Conservation (phyloP, 176 grass and related monocot genomes). For the Ensete glaucum region DNA sequence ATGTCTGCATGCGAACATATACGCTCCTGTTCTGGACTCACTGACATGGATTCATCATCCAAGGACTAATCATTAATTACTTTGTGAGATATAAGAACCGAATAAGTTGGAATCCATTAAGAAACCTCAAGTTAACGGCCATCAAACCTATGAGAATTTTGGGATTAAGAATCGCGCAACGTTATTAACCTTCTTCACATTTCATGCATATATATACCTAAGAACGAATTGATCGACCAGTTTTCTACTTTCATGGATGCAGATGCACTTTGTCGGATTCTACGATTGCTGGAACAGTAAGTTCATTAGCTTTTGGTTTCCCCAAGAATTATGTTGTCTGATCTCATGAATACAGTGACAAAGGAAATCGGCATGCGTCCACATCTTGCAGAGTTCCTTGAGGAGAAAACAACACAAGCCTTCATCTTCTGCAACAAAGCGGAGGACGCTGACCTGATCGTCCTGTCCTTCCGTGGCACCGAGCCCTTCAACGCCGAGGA, state of each 20-base stretch:
- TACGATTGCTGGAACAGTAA: slow-evolving; percentile 75
- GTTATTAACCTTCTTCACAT: neutral
- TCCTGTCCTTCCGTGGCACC: slow-evolving; percentile 62
- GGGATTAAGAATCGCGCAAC: too few species aligned
- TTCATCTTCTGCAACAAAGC: slow-evolving; percentile 47
- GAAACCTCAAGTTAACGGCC: too few species aligned
- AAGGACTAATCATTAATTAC: too few species aligned
- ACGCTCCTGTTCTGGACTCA: too few species aligned
- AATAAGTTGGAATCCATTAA: too few species aligned
- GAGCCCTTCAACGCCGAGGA: slow-evolving; percentile 76
- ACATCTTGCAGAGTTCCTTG: slow-evolving; percentile 42
- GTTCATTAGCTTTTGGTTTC: slow-evolving; percentile 1
- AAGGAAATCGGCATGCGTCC: neutral
- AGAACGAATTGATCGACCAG: neutral
- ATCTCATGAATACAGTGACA: neutral
- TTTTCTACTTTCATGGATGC: slow-evolving; percentile 1
- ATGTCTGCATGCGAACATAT: too few species aligned
- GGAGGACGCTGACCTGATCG: slow-evolving; percentile 34
- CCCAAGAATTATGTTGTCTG: neutral
- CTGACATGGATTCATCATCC: too few species aligned
- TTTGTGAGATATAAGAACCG: too few species aligned
- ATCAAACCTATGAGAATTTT: too few species aligned
- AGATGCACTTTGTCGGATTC: slow-evolving; percentile 49
- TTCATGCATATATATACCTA: neutral
- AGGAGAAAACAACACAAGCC: slow-evolving; percentile 53